These are phyloP conservation scores for Pisolithus tinctorius DNA, from an alignment of 768 basidiomycete genomes.

Conservation along the genomic window DNA sequence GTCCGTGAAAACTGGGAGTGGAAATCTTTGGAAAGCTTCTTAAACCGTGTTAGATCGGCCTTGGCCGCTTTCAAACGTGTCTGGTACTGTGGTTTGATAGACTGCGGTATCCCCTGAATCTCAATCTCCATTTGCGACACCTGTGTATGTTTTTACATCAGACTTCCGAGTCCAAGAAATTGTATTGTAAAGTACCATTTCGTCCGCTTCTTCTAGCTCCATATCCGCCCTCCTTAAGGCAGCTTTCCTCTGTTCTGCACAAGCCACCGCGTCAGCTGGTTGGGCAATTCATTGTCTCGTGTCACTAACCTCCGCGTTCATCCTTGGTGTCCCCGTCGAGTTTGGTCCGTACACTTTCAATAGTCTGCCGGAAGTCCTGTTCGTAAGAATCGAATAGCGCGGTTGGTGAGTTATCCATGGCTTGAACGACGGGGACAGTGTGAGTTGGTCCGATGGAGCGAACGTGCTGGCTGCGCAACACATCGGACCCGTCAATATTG, in stretches of 20 bases:
- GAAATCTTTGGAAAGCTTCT: slow-evolving; percentile 73
- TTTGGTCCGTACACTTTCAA: slow-evolving; percentile 68
- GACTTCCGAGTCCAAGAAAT: neutral
- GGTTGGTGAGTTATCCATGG: slow-evolving; percentile 79
- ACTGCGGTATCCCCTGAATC: slow-evolving; percentile 88
- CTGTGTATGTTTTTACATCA: slow-evolving; percentile 33
- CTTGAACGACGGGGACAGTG: slow-evolving; percentile 2
- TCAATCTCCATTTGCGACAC: slow-evolving; percentile 99
- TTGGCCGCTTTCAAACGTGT: slow-evolving; percentile 70
- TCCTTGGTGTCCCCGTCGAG: slow-evolving; percentile 65
- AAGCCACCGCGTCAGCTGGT: slow-evolving; percentile 1
- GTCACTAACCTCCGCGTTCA: slow-evolving; percentile 58
- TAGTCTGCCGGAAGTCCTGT: slow-evolving; percentile 82
- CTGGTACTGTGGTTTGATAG: slow-evolving; percentile 72
- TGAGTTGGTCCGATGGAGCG: slow-evolving; percentile 12
- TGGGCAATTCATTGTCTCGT: neutral
- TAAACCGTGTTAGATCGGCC: slow-evolving; percentile 65
- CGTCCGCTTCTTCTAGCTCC: slow-evolving; percentile 97
- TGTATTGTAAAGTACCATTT: slow-evolving; percentile 61
- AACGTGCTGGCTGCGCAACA: slow-evolving; percentile 15
- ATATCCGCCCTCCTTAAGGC: slow-evolving; percentile 80
- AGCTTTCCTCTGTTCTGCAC: slow-evolving; percentile 72
- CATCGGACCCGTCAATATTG: neutral
- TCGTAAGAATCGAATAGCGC: slow-evolving; percentile 89
- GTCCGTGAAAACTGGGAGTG: slow-evolving; percentile 63